Conservation (phyloP, 73 alveolate species). For the Paramecium sonneborni region DNA sequence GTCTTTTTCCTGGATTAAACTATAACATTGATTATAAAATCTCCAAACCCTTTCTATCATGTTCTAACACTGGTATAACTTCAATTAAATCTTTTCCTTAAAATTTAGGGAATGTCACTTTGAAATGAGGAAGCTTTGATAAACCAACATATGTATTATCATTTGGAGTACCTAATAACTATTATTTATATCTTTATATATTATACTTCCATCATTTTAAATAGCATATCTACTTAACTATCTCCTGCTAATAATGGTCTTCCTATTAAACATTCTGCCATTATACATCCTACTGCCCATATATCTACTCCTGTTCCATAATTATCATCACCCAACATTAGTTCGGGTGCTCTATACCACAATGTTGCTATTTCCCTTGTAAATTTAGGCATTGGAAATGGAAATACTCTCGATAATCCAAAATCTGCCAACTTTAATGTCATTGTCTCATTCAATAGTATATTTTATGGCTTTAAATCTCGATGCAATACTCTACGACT, state of each 20-base stretch:
- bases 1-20: slow-evolving; percentile 46
- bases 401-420: slow-evolving; percentile 84
- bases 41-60: not conserved
- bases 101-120: slow-evolving; percentile 55
- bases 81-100: not conserved
- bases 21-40: not conserved
- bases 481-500: slow-evolving; percentile 93
- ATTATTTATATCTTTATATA: not conserved
- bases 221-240: slow-evolving; percentile 89
- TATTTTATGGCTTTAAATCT: slow-evolving; percentile 95
- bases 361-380: slow-evolving; percentile 92
- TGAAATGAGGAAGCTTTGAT: slow-evolving; percentile 14
- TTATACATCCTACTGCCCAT: slow-evolving; percentile 97
- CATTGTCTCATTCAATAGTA: slow-evolving; percentile 72
- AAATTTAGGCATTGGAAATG: slow-evolving; percentile 78
- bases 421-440: slow-evolving; percentile 86
- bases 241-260: slow-evolving; percentile 92
- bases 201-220: slow-evolving; percentile 73
- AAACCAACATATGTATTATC: slow-evolving; percentile 45
- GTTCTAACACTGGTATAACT: not conserved
- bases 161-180: slow-evolving; percentile 59
- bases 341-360: slow-evolving; percentile 97
- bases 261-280: slow-evolving; percentile 88
- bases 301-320: slow-evolving; percentile 94
- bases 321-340: slow-evolving; percentile 83